Base-by-base conservation (phyloP, 805 yeast genomes). In the Saccharomycopsis guyanensis region DNA sequence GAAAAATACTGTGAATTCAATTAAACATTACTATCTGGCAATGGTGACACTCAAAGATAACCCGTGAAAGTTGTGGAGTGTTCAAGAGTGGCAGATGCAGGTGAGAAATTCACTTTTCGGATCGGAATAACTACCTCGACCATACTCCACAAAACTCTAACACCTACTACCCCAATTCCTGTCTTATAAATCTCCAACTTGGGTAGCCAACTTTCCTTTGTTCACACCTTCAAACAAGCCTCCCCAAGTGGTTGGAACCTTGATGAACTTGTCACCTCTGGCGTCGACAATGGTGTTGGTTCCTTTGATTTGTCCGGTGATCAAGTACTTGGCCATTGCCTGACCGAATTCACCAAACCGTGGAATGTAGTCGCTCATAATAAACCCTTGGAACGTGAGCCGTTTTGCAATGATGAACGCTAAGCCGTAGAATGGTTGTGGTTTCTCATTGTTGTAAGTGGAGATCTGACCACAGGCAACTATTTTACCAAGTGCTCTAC, bases 401-500 rank as follows among this genome's bases (percentile, higher is more conserved):
- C 83, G 68, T 57, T 69, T 75, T 34, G 68, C 63, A 51, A 78
- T 68, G 34, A 80, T 70, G 41, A 61, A 53, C 12, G 60, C 50
- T 65, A 75, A 74, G 43, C 62, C 66, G 33, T 60, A 60, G 55
- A 75, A 66, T 1, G 57, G 62, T 18, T 60, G 55, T 44, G 65
- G 63, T 7, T 56, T 56, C 12, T 54, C 49, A 50, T 72, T 72
- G 56, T 78, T 75, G 59, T 78, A 80, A 42, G 76, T 75, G 27
- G 83, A 62, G 50, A 80, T 76, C 12, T 79, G 69, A 52, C 86
- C 86, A 62, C 83, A 77, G n/a, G 77, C 80, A 45, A 78, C 57
- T 33, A 81, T 62, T 29, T 59, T 63, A 37, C 76, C 78, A 33
- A 56, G 59, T 4, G 58, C 59, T 52, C 67, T 73, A 50, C 64